phyloP scores from a whole-genome alignment of 1,139 yeast species.

The Magnusiomyces paraingens region DNA sequence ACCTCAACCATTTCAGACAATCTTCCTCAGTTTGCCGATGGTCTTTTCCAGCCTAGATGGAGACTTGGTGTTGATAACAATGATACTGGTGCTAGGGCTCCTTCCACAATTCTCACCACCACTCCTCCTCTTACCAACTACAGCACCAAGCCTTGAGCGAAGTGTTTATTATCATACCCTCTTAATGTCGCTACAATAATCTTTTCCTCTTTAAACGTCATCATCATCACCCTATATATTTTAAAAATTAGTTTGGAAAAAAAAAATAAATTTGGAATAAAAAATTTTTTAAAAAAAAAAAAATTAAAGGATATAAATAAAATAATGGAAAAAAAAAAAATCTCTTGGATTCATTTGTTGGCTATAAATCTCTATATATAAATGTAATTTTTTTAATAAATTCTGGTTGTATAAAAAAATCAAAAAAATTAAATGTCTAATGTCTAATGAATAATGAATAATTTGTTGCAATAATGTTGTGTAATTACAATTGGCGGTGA shows the following conservation, averaged over 20 bases:
- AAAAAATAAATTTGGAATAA: background rate
- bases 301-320: background rate
- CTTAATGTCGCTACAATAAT: too few relatives aligned
- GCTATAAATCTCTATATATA: background rate
- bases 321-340: background rate
- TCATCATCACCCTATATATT: too few relatives aligned
- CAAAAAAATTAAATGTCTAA: background rate
- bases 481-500: background rate
- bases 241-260: too few relatives aligned
- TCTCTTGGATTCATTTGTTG: background rate
- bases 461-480: background rate
- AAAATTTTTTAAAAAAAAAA: background rate
- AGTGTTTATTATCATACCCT: background rate
- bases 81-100: slow-evolving; percentile 50
- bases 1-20: slow-evolving; percentile 18
- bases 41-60: slow-evolving; percentile 70
- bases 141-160: slow-evolving; percentile 25
- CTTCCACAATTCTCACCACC: slow-evolving; percentile 27
- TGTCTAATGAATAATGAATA: background rate
- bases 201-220: background rate
- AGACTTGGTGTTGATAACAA: slow-evolving; percentile 65
- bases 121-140: slow-evolving; percentile 27
- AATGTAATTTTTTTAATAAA: background rate
- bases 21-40: slow-evolving; percentile 47
- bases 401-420: background rate